A percentile compares a stretch with the other conserved stretches of the same genome.
phyloP scores from a whole-genome alignment of 495 filamentous ascomycete species.

The Entonaema liquescens region DNA sequence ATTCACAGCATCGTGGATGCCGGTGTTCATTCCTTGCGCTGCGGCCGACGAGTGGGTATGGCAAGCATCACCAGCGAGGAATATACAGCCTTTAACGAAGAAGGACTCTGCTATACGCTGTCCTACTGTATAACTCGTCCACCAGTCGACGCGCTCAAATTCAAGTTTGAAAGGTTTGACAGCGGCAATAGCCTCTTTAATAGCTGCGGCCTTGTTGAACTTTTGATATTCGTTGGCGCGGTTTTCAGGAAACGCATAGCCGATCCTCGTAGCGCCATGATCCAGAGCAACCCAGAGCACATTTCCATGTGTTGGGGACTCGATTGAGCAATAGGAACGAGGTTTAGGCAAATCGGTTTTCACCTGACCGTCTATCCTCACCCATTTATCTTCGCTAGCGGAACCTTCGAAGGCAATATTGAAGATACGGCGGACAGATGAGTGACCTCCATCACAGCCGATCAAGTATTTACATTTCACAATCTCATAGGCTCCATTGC shows the following conservation, averaged over 20 bases:
- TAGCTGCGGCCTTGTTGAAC: slow-evolving; percentile 45
- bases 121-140: slow-evolving; percentile 65
- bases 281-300: slow-evolving; percentile 42
- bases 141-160: slow-evolving; percentile 54
- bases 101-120: slow-evolving; percentile 61
- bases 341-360: slow-evolving; percentile 58
- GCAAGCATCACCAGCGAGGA: slow-evolving; percentile 66
- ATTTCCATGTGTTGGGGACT: slow-evolving; percentile 52
- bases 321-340: slow-evolving; percentile 56
- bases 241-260: slow-evolving; percentile 62
- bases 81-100: slow-evolving; percentile 52
- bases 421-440: slow-evolving; percentile 51
- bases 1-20: slow-evolving; percentile 67
- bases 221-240: slow-evolving; percentile 52
- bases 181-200: slow-evolving; percentile 44
- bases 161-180: slow-evolving; percentile 54
- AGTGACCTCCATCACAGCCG: slow-evolving; percentile 59
- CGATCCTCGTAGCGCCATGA: slow-evolving; percentile 52
- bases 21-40: slow-evolving; percentile 69
- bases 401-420: slow-evolving; percentile 54
- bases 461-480: slow-evolving; percentile 52
- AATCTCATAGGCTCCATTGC: slow-evolving; percentile 24
- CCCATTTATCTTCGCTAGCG: slow-evolving; percentile 53
- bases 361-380: slow-evolving; percentile 56
- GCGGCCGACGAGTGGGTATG: slow-evolving; percentile 67